Evolutionary conservation across 73 alveolate genomes (phyloP), one percentile per base, ranked within the genome.

Genomic region (Tetrahymena elliotti): DNA sequence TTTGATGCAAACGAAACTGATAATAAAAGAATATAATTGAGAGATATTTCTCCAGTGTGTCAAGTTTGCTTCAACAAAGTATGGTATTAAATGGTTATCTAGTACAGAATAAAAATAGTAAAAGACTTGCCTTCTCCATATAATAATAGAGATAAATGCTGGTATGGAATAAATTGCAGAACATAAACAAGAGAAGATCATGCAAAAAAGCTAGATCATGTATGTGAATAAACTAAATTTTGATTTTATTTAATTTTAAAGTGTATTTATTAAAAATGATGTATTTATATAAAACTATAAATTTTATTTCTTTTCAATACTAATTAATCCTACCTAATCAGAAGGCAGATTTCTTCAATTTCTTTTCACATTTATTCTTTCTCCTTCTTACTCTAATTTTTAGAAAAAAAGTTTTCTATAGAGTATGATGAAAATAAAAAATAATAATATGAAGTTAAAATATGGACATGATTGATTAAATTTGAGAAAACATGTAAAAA

Each of bases 121-220:
- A 95, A 96, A 52, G 96, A 96, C 10, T 92, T 97, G 83, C 95
- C 95, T 33, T 93, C 95, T n/a, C 93, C 54, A 6, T 83, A 95
- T 22, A 95, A 95, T 52, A 82, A 52, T 88, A 83, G 98, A 93
- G 83, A 53, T 31, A 53, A 97, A 52, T 97, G 98, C 83, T 97
- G 98, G 97, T 97, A 94, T 96, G 98, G 98, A 40, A 53, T 83
- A 52, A 93, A 95, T 37, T 97, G 98, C 53, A 96, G 96, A 93
- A 97, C 98, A 33, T 93, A 84, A 93, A 93, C 35, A 38, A 97
- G 96, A 83, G 54, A 93, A 13, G 97, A 53, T 18, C 98, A 97
- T 93, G 98, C 98, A 15, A 84, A 94, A 33, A 96, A 96, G 92
- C 96, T 96, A 10, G 97, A 97, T 84, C 98, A 96, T 31, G 92